phyloP scores from a whole-genome alignment of 148 eudicot species.

The Mesembryanthemum crystallinum region DNA sequence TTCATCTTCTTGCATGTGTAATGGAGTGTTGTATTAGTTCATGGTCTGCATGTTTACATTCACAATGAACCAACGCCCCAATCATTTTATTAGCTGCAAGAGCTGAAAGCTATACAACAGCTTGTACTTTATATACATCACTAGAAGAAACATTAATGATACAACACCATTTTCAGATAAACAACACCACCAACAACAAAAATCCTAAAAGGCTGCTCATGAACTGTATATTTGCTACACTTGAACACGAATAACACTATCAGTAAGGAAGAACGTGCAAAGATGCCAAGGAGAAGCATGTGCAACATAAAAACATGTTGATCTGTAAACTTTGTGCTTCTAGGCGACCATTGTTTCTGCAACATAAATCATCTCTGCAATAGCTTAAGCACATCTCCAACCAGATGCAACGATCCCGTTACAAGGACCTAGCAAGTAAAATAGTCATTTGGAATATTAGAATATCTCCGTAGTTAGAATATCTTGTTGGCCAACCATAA shows the following conservation, averaged over 20 bases:
- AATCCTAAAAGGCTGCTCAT: no score
- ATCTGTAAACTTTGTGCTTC: background rate
- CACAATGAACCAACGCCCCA: no score
- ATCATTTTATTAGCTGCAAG: no score
- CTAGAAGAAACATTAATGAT: background rate
- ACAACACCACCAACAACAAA: no score
- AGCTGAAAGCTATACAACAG: no score
- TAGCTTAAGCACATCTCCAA: conserved; percentile 78
- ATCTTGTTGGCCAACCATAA: no score
- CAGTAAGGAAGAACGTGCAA: background rate
- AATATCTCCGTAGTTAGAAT: no score
- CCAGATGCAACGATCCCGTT: conserved; percentile 87
- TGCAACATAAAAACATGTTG: background rate
- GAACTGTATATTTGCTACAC: background rate
- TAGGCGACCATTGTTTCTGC: background rate
- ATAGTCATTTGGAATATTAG: background rate
- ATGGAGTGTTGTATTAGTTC: no score
- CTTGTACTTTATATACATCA: background rate
- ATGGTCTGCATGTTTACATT: no score
- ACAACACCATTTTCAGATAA: no score
- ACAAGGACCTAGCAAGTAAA: conserved; percentile 59
- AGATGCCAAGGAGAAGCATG: background rate
- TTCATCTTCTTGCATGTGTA: no score
- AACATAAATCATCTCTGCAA: conserved; percentile 37
- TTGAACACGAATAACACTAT: background rate